Evolutionary conservation across 805 yeast genomes (phyloP).

Genomic region (Lachancea sp.): DNA sequence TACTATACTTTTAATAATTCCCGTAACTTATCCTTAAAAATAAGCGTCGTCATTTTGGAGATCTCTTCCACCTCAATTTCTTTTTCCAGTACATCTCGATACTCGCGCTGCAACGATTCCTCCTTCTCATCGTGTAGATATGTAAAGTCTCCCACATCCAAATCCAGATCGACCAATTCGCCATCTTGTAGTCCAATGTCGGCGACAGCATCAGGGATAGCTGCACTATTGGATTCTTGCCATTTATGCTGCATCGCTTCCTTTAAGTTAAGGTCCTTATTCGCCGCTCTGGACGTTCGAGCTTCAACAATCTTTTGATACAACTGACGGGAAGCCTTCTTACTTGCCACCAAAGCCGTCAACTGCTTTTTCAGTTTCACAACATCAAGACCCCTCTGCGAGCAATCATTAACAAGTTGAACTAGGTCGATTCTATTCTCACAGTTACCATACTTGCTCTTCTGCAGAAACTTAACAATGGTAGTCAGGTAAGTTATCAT

Average conservation of each 20-base stretch:
- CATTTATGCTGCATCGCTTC: conserved; percentile 36
- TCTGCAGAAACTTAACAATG: conserved; percentile 56
- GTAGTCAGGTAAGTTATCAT: conserved; percentile 68
- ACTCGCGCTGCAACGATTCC: conserved; percentile 26
- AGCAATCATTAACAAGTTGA: conserved; percentile 26
- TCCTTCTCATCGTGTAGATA: conserved; percentile 16
- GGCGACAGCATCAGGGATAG: conserved; percentile 36
- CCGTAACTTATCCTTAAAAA: conserved; percentile 14
- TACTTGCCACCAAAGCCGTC: conserved; percentile 34
- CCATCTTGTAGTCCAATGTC: conserved; percentile 46
- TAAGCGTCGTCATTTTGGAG: conserved; percentile 25
- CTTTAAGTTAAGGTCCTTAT: conserved; percentile 18
- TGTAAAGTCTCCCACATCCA: conserved; percentile 29
- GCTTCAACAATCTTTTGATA: conserved; percentile 26
- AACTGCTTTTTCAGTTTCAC: conserved; percentile 35
- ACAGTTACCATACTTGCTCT: conserved; percentile 44
- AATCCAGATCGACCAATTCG: conserved; percentile 40
- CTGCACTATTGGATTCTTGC: conserved; percentile 39
- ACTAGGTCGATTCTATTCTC: conserved; percentile 42
- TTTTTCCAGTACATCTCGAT: conserved; percentile 24
- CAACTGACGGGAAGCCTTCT: conserved; percentile 32
- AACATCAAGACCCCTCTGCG: conserved; percentile 21
- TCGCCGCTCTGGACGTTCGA: conserved; percentile 20
- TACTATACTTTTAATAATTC: conserved; percentile 8
- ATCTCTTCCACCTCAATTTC: conserved; percentile 21